Conservation (phyloP, 2,329 filamentous ascomycete genomes). For the Piedraia hortae region DNA sequence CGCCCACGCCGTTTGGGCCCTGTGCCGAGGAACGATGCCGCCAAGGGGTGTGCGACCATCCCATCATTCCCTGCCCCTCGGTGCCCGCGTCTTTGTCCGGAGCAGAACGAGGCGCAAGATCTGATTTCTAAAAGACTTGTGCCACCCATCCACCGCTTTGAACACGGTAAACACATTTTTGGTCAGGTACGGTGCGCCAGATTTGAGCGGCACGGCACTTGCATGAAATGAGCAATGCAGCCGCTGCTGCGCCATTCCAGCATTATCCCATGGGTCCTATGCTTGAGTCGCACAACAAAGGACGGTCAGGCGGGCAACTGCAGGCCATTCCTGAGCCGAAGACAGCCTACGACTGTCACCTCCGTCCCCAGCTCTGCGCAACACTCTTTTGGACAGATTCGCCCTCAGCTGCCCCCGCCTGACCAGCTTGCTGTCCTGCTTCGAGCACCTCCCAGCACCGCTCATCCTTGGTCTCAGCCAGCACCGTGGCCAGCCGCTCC, state of each 20-base stretch:
- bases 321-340: not conserved
- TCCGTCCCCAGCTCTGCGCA: conserved; percentile 1
- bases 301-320: no score
- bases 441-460: conserved; percentile 13
- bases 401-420: conserved; percentile 5
- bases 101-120: not conserved
- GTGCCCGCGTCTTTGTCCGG: conserved; percentile 2
- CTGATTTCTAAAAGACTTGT: not conserved
- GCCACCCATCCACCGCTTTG: no score
- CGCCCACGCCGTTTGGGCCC: not conserved
- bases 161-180: no score
- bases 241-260: no score
- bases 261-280: no score
- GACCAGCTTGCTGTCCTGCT: conserved; percentile 6
- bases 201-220: no score
- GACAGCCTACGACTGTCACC: not conserved
- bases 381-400: conserved; percentile 8
- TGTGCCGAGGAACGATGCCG: not conserved
- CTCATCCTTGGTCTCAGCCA: conserved; percentile 8
- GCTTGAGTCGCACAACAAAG: no score
- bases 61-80: conserved; percentile 1
- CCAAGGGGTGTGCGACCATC: conserved; percentile 1
- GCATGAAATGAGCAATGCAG: no score
- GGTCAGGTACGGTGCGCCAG: no score
- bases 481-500: conserved; percentile 6